Base-by-base conservation (phyloP, 2,329 filamentous ascomycete species). In the Coleophoma cylindrospora region DNA sequence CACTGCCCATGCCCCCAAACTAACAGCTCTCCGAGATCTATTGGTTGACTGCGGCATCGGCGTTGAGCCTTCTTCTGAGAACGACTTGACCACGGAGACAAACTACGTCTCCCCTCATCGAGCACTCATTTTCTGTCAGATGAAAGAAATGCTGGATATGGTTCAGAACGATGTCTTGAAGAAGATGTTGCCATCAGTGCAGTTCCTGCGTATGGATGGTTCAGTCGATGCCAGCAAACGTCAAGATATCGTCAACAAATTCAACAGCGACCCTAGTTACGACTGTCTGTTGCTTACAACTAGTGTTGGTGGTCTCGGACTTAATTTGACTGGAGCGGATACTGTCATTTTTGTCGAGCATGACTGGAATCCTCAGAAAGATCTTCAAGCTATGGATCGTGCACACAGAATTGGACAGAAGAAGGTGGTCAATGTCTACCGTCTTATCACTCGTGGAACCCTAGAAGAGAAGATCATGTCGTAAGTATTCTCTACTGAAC, bases 81-180 rank as follows among this genome's bases (percentile, higher is more conserved):
- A 74, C 17, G 74, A 77, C 40, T 66, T 86, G 12, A 75, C 80
- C 1, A 75, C 79, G 1, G 80, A 77, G 51, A 77, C 80, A 45
- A 82, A 89, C 67, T 95, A 91, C 38, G 95, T 99, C 66, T 96
- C 94, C 54, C 94, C 92, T 32, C 94, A 99, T 66, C 89, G 94
- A 41, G 95, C 94, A 0, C 81, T 99, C 27, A 87, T 99, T 58
- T 99, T 99, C 76, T 99, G 94, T 63, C 94, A 99, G 68, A 96
- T 99, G 90, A 99, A 99, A 71, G 94, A 99, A 68, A 99, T 99
- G 95, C 79, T 99, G 21, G 94, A 99, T 68, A 97, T 99, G 82
- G 95, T 99, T 2, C 91, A 97, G 66, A 90, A 87, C 61, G 91
- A 92, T 51, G 94, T 99, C 1, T 73, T 99, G 37, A 90, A 89